Base-by-base conservation (phyloP, 352 stramenopile species). In the Peronospora farinosa region DNA sequence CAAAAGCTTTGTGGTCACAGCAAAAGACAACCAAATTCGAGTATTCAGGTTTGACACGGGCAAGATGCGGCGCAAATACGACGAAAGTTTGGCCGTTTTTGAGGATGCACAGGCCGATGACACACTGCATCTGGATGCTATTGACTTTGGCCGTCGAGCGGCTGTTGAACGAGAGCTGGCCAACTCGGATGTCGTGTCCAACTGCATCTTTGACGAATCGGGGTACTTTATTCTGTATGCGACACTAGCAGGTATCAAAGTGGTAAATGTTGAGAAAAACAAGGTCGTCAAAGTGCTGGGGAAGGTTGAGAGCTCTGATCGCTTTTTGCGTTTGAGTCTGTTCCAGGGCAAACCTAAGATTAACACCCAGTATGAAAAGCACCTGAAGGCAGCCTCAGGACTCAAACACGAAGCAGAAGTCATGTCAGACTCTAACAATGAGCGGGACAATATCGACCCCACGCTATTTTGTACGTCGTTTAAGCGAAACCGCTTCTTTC, bases 221-320 rank as follows among this genome's bases (percentile, higher is more conserved):
- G 96, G 95, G n/a, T 71, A 95, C 52, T 98, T 98, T 58, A 68
- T 99, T 2, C 44, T 99, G 38, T 95, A 98, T 51, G 78, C 92
- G 12, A 98, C 95, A 15, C 74, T 99, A 47, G 53, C 98, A 5
- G 97, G 97, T 3, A 92, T 99, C 55, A 99, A 99, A 70, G 72
- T 98, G 9, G 85, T 99, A 30, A 96, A 97, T 55, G 64, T 98
- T 7, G 81, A 97, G 65, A 96, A 84, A 30, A 97, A 97, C 69
- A 94, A 92, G 39, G 65, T 98, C 6, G 74, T 92, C 1, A 73
- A 76, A 30, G 86, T 98, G 19, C 71, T 99, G 9, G 96, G 96
- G 9, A 95, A 95, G 47, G 84, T 92, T 7, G 97, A 99, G 74
- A 97, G 86, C 40, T 95, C 88, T 19, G 87, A 98, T 48, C 87